Conservation (phyloP, 2,329 filamentous ascomycete genomes). For the Fusarium globosum region DNA sequence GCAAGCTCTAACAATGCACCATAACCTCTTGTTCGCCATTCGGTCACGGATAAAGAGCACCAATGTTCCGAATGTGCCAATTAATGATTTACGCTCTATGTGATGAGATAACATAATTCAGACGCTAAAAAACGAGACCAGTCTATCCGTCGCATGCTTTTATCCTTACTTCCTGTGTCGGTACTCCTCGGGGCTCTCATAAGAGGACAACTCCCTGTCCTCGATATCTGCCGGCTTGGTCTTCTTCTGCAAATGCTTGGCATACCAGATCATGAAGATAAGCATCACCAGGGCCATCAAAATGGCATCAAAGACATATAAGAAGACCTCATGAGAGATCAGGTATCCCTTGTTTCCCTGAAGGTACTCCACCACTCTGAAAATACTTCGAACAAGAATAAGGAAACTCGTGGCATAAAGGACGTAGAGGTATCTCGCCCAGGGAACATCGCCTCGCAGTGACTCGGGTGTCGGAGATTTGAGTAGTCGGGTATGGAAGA, state of each 20-base stretch:
- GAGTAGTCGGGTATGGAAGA: slow-evolving; percentile 1
- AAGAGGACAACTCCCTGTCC: not conserved
- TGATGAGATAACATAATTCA: fast-evolving
- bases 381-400: slow-evolving; percentile 14
- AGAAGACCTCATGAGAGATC: slow-evolving; percentile 3
- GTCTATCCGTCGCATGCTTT: not conserved
- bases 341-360: slow-evolving; percentile 8
- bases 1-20: not conserved
- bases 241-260: not conserved
- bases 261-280: slow-evolving; percentile 6
- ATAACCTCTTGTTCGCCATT: fast-evolving
- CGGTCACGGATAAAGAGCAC: fast-evolving
- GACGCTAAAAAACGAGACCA: not conserved
- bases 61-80: fast-evolving
- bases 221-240: not conserved
- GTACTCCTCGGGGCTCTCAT: not conserved
- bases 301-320: slow-evolving; percentile 15
- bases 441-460: not conserved
- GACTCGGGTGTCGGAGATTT: not conserved
- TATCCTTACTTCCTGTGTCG: not conserved
- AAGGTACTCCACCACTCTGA: slow-evolving; percentile 4
- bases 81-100: not conserved
- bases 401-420: slow-evolving; percentile 14
- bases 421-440: slow-evolving; percentile 9
- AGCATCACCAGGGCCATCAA: slow-evolving; percentile 13